Base-by-base conservation (phyloP, 371 early-diverging fungal genomes). In the Mucor saturninus region DNA sequence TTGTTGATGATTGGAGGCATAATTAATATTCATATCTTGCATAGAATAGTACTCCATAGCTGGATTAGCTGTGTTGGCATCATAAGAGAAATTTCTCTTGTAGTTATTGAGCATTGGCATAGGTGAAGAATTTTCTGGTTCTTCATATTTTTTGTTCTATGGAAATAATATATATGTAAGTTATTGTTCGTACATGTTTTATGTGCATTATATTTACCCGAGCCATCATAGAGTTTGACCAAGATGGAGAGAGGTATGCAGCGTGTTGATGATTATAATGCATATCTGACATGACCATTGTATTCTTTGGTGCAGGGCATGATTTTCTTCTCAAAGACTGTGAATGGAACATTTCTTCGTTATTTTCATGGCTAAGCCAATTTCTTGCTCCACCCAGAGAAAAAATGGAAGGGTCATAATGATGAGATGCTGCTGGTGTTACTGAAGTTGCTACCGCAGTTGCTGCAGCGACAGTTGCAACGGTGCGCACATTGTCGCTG, bases 381-480 rank as follows among this genome's bases (percentile, higher is more conserved):
- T 37, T 30, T 15, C 9, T 14, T 15, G 13, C n/a, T 31, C 37
- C 53, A 35, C 53, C 53, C 8, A 35, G 35, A 11, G 37, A 14
- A 31, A 53, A 37, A n/a, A 37, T 53, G 9, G 53, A 10, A n/a
- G 45, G 21, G 15, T 46, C 57, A 48, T 35, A 57, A 8, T 43
- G 55, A 21, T 42, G 57, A 37, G n/a, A 15, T 35, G 57, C 32
- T 26, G 50, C 32, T 26, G 50, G 50, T 4, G 50, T 29, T 35
- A 54, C 38, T 30, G 59, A 61, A 39, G 42, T 50, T 10, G 68
- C 64, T 5, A 62, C 70, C n/a, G 74, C 70, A 37, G 59, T 65
- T 37, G 68, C 74, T 29, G 74, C 74, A 32, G 73, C 76, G 7
- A 62, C 65, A 28, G 70, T 59, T 8, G 73, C 76, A 7, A 73